phyloP scores from a whole-genome alignment of 1,284 basidiomycete species.

The Sanghuangporus baumii region DNA sequence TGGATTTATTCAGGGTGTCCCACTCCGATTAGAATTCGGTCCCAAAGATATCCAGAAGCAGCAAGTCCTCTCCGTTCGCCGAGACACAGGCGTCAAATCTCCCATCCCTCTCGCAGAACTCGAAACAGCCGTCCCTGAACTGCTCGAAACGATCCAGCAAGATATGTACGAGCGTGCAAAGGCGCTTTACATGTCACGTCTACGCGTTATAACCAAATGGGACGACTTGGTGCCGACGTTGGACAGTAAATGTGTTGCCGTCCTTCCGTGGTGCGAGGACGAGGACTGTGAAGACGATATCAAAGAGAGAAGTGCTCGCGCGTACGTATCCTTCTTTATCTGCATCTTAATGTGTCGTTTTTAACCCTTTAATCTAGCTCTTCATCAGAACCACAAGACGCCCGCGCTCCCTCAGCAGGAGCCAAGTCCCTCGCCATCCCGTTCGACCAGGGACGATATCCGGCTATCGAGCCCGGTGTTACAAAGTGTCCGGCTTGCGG shows the following conservation, averaged over 20 bases:
- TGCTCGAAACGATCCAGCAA: slow-evolving; percentile 84
- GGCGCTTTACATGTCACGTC: slow-evolving; percentile 65
- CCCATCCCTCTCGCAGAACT: slow-evolving; percentile 69
- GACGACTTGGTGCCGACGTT: slow-evolving; percentile 88
- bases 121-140: slow-evolving; percentile 47
- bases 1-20: slow-evolving; percentile 70
- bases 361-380: slow-evolving; percentile 9
- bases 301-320: slow-evolving; percentile 86
- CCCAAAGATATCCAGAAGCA: slow-evolving; percentile 87
- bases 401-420: slow-evolving; percentile 94
- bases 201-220: slow-evolving; percentile 82
- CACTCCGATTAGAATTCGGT: slow-evolving; percentile 94
- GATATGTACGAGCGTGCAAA: slow-evolving; percentile 87
- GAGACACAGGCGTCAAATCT: slow-evolving; percentile 80
- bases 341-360: background rate
- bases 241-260: slow-evolving; percentile 84
- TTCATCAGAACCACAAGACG: slow-evolving; percentile 83
- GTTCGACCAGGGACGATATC: slow-evolving; percentile 85
- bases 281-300: slow-evolving; percentile 97
- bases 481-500: slow-evolving; percentile 86
- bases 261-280: slow-evolving; percentile 95
- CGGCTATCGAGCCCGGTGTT: slow-evolving; percentile 69
- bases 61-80: slow-evolving; percentile 81
- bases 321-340: slow-evolving; percentile 48
- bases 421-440: slow-evolving; percentile 98